These are phyloP conservation scores for Rugiboletus extremiorientalis DNA, from an alignment of 1,284 basidiomycete genomes.

Conservation along the genomic window DNA sequence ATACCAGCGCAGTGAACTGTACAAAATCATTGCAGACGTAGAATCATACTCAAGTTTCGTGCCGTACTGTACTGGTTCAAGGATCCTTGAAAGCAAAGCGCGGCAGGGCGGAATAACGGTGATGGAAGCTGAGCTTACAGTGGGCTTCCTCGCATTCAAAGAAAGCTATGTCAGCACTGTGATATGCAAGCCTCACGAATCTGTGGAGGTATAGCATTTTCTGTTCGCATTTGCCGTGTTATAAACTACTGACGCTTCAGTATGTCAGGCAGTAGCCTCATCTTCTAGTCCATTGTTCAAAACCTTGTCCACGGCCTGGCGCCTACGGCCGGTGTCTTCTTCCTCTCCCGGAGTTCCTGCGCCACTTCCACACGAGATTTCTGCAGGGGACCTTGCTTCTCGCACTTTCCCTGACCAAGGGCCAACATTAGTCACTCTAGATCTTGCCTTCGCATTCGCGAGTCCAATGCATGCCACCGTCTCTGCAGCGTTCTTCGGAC, in stretches of 20 bases:
- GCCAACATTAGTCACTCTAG: slow-evolving; percentile 76
- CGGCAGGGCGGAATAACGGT: slow-evolving; percentile 41
- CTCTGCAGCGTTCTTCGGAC: slow-evolving; percentile 81
- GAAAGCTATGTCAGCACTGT: slow-evolving; percentile 91
- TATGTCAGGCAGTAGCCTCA: slow-evolving; percentile 66
- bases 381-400: background rate
- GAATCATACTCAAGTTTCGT: slow-evolving; percentile 85
- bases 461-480: slow-evolving; percentile 85
- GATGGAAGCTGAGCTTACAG: slow-evolving; percentile 84
- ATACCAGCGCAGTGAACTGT: slow-evolving; percentile 77
- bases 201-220: slow-evolving; percentile 57
- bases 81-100: slow-evolving; percentile 49
- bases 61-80: slow-evolving; percentile 85
- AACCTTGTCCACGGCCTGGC: slow-evolving; percentile 81
- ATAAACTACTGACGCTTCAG: background rate
- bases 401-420: slow-evolving; percentile 27
- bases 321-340: slow-evolving; percentile 59
- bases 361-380: slow-evolving; percentile 6
- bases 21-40: slow-evolving; percentile 86
- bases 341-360: slow-evolving; percentile 43
- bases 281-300: slow-evolving; percentile 87
- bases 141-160: slow-evolving; percentile 85
- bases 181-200: slow-evolving; percentile 71
- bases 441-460: slow-evolving; percentile 84
- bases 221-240: background rate